phyloP scores from a whole-genome alignment of 2,329 filamentous ascomycete species.

The Fusarium dlaminii region DNA sequence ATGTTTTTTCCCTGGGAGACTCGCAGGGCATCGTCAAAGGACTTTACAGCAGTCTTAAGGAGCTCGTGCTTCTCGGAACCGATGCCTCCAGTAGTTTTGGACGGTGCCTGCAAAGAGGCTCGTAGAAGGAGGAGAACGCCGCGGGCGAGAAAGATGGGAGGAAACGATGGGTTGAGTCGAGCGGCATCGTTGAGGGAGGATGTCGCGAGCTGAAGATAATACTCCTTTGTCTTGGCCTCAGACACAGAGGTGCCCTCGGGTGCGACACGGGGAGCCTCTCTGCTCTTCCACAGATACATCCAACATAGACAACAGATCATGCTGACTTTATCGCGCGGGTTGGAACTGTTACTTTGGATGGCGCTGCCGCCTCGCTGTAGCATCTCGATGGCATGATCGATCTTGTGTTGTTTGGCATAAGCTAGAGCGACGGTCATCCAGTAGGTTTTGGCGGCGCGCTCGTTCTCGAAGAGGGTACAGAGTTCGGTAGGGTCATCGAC shows the following conservation, averaged over 20 bases:
- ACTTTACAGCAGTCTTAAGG: slow-evolving; percentile 85
- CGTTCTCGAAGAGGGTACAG: slow-evolving; percentile 93
- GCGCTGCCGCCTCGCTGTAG: slow-evolving; percentile 78
- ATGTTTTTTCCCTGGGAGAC: slow-evolving; percentile 88
- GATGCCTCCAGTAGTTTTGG: slow-evolving; percentile 71
- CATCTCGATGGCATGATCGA: slow-evolving; percentile 83
- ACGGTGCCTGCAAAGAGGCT: slow-evolving; percentile 82
- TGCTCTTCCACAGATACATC: slow-evolving; percentile 90
- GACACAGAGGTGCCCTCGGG: slow-evolving; percentile 71
- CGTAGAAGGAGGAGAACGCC: slow-evolving; percentile 89
- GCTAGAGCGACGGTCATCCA: slow-evolving; percentile 99
- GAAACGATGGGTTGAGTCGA: slow-evolving; percentile 90
- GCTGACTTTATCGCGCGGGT: slow-evolving; percentile 83
- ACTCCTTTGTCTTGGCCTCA: slow-evolving; percentile 90
- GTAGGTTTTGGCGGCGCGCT: slow-evolving; percentile 87
- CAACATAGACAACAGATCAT: slow-evolving; percentile 88
- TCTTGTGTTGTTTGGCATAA: slow-evolving; percentile 94
- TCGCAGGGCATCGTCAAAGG: slow-evolving; percentile 92
- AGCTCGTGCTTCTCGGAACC: slow-evolving; percentile 82
- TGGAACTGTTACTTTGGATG: slow-evolving; percentile 73
- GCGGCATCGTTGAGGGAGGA: slow-evolving; percentile 94
- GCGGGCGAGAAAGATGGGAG: slow-evolving; percentile 88
- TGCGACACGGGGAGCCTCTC: slow-evolving; percentile 74
- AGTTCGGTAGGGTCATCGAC: slow-evolving; percentile 95
- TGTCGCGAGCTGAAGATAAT: slow-evolving; percentile 91